These are phyloP conservation scores for Pigoraptor vietnamica DNA, from an alignment of 78 protist genomes.

Conservation along the genomic window DNA sequence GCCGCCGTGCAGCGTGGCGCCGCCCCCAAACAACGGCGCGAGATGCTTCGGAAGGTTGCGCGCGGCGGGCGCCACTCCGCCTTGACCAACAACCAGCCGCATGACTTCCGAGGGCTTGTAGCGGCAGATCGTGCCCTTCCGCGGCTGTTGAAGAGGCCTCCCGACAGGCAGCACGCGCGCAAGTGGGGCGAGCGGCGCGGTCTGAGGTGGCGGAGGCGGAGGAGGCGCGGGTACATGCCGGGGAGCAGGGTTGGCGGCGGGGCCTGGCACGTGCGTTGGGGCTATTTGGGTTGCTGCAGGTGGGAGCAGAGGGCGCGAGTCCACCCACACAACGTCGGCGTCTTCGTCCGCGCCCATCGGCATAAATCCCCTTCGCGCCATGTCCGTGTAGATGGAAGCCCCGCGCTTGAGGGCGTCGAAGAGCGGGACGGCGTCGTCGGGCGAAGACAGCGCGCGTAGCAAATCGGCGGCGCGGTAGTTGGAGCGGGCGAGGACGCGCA, in stretches of 20 bases:
- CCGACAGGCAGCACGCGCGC: not conserved
- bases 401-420: not conserved
- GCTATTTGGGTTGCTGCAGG: no score
- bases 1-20: not conserved
- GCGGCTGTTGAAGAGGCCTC: not conserved
- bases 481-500: not conserved
- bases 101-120: not conserved
- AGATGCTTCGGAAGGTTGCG: not conserved
- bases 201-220: no score
- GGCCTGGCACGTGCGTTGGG: not conserved
- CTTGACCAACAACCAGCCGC: not conserved
- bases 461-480: not conserved
- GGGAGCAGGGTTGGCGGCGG: not conserved
- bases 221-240: not conserved
- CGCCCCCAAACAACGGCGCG: not conserved
- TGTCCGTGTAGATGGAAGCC: not conserved
- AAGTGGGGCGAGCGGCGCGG: not conserved
- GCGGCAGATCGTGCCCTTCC: not conserved
- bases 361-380: not conserved
- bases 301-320: not conserved
- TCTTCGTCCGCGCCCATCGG: not conserved
- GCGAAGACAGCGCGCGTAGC: not conserved
- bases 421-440: not conserved
- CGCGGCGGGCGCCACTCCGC: not conserved
- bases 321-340: not conserved